These are phyloP conservation scores for Citrullus mucosospermus DNA, from an alignment of 306 rosid species.

Conservation along the genomic window DNA sequence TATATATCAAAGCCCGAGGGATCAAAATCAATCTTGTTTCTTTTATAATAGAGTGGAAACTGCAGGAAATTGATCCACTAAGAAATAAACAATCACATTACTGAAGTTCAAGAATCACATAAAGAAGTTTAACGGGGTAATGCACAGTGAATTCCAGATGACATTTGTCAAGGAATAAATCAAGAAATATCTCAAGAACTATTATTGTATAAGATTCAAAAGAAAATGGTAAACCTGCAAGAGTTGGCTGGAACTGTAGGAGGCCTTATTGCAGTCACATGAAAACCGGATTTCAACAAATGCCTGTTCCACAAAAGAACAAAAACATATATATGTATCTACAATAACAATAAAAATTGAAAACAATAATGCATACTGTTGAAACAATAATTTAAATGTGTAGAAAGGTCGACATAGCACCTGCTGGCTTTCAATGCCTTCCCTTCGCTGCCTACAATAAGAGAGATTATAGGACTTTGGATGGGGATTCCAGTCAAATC, in stretches of 20 bases:
- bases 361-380: background rate
- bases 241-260: constrained; percentile 94
- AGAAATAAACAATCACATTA: background rate
- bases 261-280: constrained; percentile 88
- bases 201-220: background rate
- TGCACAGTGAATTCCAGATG: background rate
- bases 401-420: constrained; percentile 17
- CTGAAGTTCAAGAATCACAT: background rate
- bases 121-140: background rate
- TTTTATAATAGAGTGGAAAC: background rate
- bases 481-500: constrained; percentile 75
- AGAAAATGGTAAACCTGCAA: constrained; percentile 53
- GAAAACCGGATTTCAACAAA: constrained; percentile 82
- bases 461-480: constrained; percentile 78
- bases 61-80: background rate
- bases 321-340: background rate
- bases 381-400: background rate
- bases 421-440: constrained; percentile 81
- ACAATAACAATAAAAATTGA: background rate
- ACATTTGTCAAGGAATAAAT: background rate
- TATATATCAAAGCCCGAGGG: background rate
- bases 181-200: background rate
- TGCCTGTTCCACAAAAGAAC: constrained; percentile 33
- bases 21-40: background rate
- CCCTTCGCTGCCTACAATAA: constrained; percentile 73